Evolutionary conservation across 768 basidiomycete genomes (phyloP).

Genomic region (Pulveroboletus sp.): DNA sequence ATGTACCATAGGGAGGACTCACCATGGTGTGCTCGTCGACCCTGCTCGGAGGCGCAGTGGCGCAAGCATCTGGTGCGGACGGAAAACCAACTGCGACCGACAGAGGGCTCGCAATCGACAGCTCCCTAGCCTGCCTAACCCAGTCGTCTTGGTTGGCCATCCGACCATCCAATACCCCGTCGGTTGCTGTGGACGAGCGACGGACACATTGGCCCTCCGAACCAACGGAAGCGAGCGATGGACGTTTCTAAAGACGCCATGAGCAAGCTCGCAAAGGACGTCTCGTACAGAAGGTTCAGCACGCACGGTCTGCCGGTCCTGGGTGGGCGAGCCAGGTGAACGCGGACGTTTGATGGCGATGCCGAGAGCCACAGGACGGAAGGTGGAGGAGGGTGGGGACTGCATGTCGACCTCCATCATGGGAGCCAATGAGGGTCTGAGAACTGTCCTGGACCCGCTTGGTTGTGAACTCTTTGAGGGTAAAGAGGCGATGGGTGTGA

Average conservation of each 20-base stretch:
- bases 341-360: conserved; percentile 49
- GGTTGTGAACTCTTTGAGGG: neutral
- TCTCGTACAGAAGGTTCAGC: neutral
- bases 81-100: conserved; percentile 15
- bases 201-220: conserved; percentile 22
- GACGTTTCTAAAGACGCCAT: conserved; percentile 49
- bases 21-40: conserved; percentile 46
- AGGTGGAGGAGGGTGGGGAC: conserved; percentile 34
- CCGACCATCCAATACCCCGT: conserved; percentile 20
- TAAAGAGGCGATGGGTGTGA: neutral
- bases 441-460: neutral
- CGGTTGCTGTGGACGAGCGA: conserved; percentile 26
- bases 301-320: conserved; percentile 54
- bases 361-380: conserved; percentile 33
- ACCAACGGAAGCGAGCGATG: conserved; percentile 37
- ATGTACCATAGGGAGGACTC: conserved; percentile 13
- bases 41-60: conserved; percentile 6
- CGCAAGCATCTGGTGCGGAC: neutral
- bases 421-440: neutral
- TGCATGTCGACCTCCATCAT: conserved; percentile 59
- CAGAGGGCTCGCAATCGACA: conserved; percentile 44
- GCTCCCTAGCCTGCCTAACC: conserved; percentile 64
- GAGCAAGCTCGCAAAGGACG: neutral
- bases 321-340: conserved; percentile 47
- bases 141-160: conserved; percentile 60